phyloP scores from a whole-genome alignment of 2,329 filamentous ascomycete genomes.

The Fusarium sp. region DNA sequence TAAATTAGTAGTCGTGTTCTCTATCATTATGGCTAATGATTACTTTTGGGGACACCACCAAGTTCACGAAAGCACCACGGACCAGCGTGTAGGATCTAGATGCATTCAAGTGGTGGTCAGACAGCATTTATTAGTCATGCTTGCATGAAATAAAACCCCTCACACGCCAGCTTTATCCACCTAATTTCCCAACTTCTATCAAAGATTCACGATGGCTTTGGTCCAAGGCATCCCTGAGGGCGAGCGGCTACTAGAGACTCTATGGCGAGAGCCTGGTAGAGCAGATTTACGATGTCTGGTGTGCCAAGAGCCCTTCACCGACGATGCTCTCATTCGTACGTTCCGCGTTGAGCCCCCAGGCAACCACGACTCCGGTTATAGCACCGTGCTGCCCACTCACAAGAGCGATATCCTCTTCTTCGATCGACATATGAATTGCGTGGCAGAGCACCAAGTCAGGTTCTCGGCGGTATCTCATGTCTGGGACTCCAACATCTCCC shows the following conservation, averaged over 20 bases:
- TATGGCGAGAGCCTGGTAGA: background rate
- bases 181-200: background rate
- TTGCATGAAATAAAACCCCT: background rate
- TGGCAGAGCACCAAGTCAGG: background rate
- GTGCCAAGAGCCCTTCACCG: background rate
- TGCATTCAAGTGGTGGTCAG: background rate
- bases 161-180: background rate
- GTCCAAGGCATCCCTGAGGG: background rate
- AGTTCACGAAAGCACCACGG: background rate
- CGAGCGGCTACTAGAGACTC: background rate
- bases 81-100: background rate
- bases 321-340: background rate
- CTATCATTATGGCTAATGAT: background rate
- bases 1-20: background rate
- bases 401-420: background rate
- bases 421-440: background rate
- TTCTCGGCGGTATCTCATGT: background rate
- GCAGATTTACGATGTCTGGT: background rate
- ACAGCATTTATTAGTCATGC: background rate
- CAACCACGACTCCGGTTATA: background rate
- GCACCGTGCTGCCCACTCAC: background rate
- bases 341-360: background rate
- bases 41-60: too few species aligned
- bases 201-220: background rate
- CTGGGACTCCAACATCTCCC: background rate